phyloP scores from a whole-genome alignment of 208 protist species.

The Crithidia sp. region DNA sequence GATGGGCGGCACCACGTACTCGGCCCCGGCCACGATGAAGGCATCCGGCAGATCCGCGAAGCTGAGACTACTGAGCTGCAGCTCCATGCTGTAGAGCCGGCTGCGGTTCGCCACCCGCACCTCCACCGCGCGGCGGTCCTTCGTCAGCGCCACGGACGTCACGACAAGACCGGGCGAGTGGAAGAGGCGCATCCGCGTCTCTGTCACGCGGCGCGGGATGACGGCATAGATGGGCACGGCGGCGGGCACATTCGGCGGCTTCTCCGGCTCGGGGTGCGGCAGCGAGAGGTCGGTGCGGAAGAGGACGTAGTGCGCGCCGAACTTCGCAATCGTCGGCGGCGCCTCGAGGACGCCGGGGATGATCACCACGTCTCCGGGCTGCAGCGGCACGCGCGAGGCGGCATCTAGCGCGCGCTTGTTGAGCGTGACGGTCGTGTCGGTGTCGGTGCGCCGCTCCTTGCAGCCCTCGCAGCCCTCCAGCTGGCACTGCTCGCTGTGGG shows the following conservation, averaged over 20 bases:
- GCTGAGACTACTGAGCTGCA: constrained; percentile 64
- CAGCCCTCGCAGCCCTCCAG: constrained; percentile 86
- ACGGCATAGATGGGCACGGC: constrained; percentile 88
- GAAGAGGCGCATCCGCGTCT: constrained; percentile 87
- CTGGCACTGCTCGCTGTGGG: constrained; percentile 82
- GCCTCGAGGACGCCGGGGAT: constrained; percentile 66
- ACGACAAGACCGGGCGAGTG: constrained; percentile 70
- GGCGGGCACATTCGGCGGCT: constrained; percentile 70
- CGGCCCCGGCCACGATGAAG: constrained; percentile 72
- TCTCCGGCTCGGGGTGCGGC: constrained; percentile 57
- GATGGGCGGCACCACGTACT: constrained; percentile 84
- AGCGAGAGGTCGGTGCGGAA: constrained; percentile 82
- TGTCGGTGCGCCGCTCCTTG: constrained; percentile 56
- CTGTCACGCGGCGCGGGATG: constrained; percentile 80
- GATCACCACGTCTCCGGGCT: constrained; percentile 64
- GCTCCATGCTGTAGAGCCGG: constrained; percentile 74
- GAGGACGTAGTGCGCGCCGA: constrained; percentile 65
- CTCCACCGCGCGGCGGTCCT: constrained; percentile 74
- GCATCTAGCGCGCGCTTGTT: constrained; percentile 57
- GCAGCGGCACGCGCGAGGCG: constrained; percentile 42
- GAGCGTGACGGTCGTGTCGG: constrained; percentile 50
- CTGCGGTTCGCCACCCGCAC: constrained; percentile 79
- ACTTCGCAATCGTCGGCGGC: constrained; percentile 49
- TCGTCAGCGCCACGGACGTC: constrained; percentile 58
- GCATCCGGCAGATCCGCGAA: constrained; percentile 71